Percentiles rank a stretch among this genome's conserved stretches.
Conservation (phyloP, 2,329 filamentous ascomycete genomes). For the Aspergillus sp. region DNA sequence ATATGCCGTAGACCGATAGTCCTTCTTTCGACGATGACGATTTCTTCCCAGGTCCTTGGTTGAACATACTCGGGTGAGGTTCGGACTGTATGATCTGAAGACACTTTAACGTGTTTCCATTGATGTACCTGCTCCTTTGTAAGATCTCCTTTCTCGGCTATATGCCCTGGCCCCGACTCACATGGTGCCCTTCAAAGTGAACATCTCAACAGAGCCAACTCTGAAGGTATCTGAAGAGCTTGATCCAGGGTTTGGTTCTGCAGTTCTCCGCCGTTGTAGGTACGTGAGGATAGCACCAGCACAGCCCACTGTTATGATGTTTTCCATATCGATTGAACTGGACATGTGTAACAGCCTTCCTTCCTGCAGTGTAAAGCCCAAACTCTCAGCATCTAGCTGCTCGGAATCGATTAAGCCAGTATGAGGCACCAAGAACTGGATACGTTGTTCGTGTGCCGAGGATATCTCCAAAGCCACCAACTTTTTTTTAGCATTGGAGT, state of each 20-base stretch:
- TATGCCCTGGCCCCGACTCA: slow-evolving; percentile 22
- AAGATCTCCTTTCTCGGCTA: not conserved
- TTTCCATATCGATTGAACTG: slow-evolving; percentile 69
- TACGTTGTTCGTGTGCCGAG: slow-evolving; percentile 41
- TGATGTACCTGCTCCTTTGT: slow-evolving; percentile 64
- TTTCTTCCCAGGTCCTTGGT: slow-evolving; percentile 61
- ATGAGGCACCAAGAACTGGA: slow-evolving; percentile 60
- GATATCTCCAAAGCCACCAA: slow-evolving; percentile 56
- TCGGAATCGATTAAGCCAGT: slow-evolving; percentile 45
- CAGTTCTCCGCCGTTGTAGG: slow-evolving; percentile 63
- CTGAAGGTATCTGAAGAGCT: slow-evolving; percentile 53
- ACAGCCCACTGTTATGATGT: slow-evolving; percentile 71
- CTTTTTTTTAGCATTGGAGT: slow-evolving; percentile 61
- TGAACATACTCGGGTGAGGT: slow-evolving; percentile 74
- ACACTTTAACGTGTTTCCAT: slow-evolving; percentile 71
- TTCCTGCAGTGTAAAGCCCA: slow-evolving; percentile 52
- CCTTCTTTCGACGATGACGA: slow-evolving; percentile 69
- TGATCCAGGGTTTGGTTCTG: slow-evolving; percentile 59
- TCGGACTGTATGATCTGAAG: slow-evolving; percentile 83
- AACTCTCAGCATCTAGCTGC: slow-evolving; percentile 32
- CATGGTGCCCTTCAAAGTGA: slow-evolving; percentile 63
- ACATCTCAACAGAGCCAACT: slow-evolving; percentile 66
- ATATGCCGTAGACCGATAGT: slow-evolving; percentile 78
- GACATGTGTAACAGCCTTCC: slow-evolving; percentile 65
- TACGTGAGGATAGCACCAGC: slow-evolving; percentile 82